A percentile compares a stretch with the other conserved stretches of the same genome.
Conservation (phyloP, 345 rosid species). For the Pelargonium nanum region DNA sequence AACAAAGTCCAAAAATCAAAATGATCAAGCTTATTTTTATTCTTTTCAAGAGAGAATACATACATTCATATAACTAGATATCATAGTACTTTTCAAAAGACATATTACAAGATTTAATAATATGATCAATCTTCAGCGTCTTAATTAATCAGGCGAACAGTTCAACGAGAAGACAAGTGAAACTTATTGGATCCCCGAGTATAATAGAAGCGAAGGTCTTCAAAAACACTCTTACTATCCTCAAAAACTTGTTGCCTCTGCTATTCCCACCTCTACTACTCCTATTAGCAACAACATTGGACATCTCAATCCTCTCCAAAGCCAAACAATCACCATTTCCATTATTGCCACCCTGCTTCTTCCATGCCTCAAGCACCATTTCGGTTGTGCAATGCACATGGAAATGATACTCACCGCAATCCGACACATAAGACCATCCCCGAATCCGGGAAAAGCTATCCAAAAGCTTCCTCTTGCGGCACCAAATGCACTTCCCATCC, state of each 20-base stretch:
- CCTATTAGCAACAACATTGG: neutral
- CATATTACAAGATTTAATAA: too few species aligned
- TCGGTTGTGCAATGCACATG: slow-evolving; percentile 9
- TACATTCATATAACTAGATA: too few species aligned
- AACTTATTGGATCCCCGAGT: slow-evolving; percentile 3
- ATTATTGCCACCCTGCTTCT: neutral
- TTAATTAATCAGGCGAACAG: neutral
- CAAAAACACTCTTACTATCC: slow-evolving; percentile 3
- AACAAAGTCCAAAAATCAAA: too few species aligned
- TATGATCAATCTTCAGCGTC: too few species aligned
- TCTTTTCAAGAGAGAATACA: too few species aligned
- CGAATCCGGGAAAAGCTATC: neutral
- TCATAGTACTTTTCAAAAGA: too few species aligned
- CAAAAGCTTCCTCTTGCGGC: neutral
- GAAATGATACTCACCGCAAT: neutral
- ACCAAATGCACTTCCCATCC: slow-evolving; percentile 5
- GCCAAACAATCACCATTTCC: slow-evolving; percentile 1
- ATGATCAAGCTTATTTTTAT: too few species aligned
- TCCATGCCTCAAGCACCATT: neutral
- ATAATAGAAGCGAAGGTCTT: neutral
- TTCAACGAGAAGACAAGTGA: neutral
- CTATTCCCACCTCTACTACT: neutral
- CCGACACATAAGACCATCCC: slow-evolving; percentile 14
- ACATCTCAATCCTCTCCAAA: slow-evolving; percentile 5
- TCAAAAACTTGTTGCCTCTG: neutral